Evolutionary conservation across 1,284 basidiomycete genomes (phyloP), one percentile per base, ranked within the genome.

Genomic region (Termitomyces sp.): DNA sequence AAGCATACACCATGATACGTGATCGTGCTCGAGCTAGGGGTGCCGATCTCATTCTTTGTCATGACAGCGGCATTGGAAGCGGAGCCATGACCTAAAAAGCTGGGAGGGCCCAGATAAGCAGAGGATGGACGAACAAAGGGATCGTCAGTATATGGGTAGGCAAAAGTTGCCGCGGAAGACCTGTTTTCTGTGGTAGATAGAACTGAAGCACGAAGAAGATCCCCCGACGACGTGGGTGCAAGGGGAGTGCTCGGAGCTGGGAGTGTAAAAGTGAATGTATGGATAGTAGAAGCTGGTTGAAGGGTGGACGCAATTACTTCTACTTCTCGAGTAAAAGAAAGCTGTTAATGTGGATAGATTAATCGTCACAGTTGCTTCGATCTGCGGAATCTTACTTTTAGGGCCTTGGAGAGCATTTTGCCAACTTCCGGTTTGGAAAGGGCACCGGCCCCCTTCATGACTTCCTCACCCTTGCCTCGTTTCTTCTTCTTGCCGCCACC

Each of bases 241-340:
- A 85, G 77, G 33, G 83, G 86, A 3, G 83, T 91, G 54, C 74
- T 81, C 11, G 86, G 84, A 11, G 86, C 82, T 49, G 86, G 86
- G 54, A 88, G 78, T 26, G 77, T 85, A 63, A 97, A 97, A 3
- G 91, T 89, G 70, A 98, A 98, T 0, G 86, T 88, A 70, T 97
- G 93, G 44, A 93, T 88, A 14, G 93, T 96, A 16, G 91, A 91
- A 1, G 92, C 86, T 3, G 93, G 93, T 60, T 94, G 89, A 7
- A 95, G 78, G 0, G 91, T 91, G 13, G 93, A 93, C 14, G 93
- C 91, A 66, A 97, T 87, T 57, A 98, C 89, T 66, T 98, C 95
- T 46, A 98, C 91, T 72, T 95, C 93, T 50, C 90, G 86, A 21
- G 91, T 86, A 69, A 95, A 94, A 14, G 89, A 89, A 46, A 91